These are phyloP conservation scores for Lactifluus subvellereus DNA, from an alignment of 768 basidiomycete genomes.

Conservation along the genomic window DNA sequence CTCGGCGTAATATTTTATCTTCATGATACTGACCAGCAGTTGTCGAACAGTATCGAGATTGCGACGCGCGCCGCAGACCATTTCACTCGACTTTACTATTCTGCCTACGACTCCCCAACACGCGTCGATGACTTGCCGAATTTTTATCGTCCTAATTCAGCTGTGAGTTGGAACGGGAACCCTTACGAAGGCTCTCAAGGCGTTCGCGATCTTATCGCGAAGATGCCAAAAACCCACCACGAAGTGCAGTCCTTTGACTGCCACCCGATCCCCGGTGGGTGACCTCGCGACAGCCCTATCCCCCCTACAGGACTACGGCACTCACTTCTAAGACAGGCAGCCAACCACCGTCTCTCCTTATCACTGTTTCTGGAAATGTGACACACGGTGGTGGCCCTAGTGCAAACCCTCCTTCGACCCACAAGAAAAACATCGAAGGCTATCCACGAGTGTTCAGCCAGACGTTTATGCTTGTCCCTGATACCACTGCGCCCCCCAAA, in stretches of 20 bases:
- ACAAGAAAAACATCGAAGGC: constrained; percentile 49
- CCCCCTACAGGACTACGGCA: not conserved
- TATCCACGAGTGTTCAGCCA: constrained; percentile 84
- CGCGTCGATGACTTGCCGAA: constrained; percentile 71
- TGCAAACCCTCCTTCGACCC: constrained; percentile 50
- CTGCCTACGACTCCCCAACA: constrained; percentile 74
- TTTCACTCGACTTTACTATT: constrained; percentile 78
- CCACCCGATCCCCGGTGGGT: constrained; percentile 77
- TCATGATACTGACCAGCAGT: not conserved
- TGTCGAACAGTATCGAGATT: constrained; percentile 64
- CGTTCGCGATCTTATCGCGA: constrained; percentile 56
- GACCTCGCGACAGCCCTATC: not conserved
- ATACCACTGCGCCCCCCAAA: constrained; percentile 58
- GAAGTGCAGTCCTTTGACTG: constrained; percentile 87
- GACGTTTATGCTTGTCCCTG: constrained; percentile 80
- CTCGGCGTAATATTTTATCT: not conserved
- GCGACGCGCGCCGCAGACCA: constrained; percentile 78
- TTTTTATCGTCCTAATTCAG: constrained; percentile 73
- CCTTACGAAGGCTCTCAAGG: constrained; percentile 70
- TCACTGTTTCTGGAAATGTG: constrained; percentile 78
- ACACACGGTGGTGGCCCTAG: constrained; percentile 57
- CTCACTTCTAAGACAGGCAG: constrained; percentile 43
- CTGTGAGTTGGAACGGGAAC: constrained; percentile 81
- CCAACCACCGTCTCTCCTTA: constrained; percentile 70
- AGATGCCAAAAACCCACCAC: constrained; percentile 76